phyloP scores from a whole-genome alignment of 1,284 basidiomycete genomes.

The Puccinia coronata region DNA sequence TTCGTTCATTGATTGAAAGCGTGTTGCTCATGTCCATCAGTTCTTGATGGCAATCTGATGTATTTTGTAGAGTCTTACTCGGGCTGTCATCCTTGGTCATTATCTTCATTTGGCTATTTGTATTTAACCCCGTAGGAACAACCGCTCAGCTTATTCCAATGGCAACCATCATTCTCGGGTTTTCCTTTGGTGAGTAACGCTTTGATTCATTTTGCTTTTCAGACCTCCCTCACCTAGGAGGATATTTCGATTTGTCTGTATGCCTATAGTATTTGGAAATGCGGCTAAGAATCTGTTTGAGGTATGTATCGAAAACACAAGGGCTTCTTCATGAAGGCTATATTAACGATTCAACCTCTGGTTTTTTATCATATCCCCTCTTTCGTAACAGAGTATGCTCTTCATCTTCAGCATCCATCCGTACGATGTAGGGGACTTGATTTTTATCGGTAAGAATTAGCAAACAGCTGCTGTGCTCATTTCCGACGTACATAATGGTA shows the following conservation, averaged over 20 bases:
- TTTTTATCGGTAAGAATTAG: slow-evolving; percentile 55
- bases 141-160: slow-evolving; percentile 76
- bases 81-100: slow-evolving; percentile 67
- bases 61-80: slow-evolving; percentile 65
- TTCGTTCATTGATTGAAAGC: not conserved
- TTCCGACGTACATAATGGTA: not conserved
- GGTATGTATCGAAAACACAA: slow-evolving; percentile 73
- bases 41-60: not conserved
- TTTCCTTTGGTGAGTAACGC: slow-evolving; percentile 53
- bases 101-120: slow-evolving; percentile 73
- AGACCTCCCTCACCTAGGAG: slow-evolving; percentile 58
- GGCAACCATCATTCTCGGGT: slow-evolving; percentile 68
- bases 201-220: slow-evolving; percentile 67
- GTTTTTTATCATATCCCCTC: not conserved
- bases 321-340: slow-evolving; percentile 62
- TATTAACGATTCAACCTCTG: not conserved
- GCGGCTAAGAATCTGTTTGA: slow-evolving; percentile 79
- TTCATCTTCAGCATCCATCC: slow-evolving; percentile 55
- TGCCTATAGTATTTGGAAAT: slow-evolving; percentile 66
- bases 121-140: slow-evolving; percentile 72
- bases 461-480: not conserved
- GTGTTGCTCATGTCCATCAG: not conserved
- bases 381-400: slow-evolving; percentile 37
- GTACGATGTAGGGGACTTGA: slow-evolving; percentile 58
- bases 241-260: not conserved